Base-by-base conservation (phyloP, 805 yeast species). In the Saccharomycopsis synnaedendra region DNA sequence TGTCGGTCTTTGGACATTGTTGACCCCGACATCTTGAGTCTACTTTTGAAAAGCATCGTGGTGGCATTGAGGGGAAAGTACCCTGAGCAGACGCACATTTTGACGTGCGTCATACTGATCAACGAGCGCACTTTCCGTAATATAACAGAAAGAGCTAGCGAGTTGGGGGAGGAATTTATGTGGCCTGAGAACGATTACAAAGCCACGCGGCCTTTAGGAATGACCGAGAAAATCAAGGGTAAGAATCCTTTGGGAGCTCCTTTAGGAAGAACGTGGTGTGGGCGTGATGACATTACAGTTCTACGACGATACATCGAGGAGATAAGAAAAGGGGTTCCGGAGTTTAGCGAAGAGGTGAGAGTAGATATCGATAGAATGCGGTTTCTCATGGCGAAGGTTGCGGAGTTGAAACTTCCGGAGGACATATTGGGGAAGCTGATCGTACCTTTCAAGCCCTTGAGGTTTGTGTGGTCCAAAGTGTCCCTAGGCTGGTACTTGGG, bases 401-500 rank as follows among this genome's bases (percentile, higher is more conserved):
- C 8, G 36, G 10, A 8, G 36, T n/a, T 8, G 10, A 34, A 34
- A 34, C n/a, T 34, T 8, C 19, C 19, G 19, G 19, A 19, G 19
- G 19, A 19, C 19, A 19, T 19, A 19, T 19, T 19, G 19, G 19
- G 19, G 19, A 19, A 19, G 19, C 19, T 19, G 19, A 19, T 19
- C 19, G 19, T 19, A 19, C 19, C 19, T 19, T 19, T 19, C 19
- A 38, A 38, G n/a, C 50, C 53, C 3, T 64, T 82, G 52, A 67
- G 60, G 50, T 81, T 85, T 55, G 60, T 64, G 4, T 85, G 95
- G 95, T 72, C 75, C 38, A 65, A 65, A 46, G 58, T 70, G 29
- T 78, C 85, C 0, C 64, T 84, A 29, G 89, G 88, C 0, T 85
- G 95, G 95, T 85, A 85, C 61, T 69, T 73, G 38, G 72, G 83